Evolutionary conservation across 2,329 filamentous ascomycete genomes (phyloP).

Genomic region (Gaeumannomyces sp.): DNA sequence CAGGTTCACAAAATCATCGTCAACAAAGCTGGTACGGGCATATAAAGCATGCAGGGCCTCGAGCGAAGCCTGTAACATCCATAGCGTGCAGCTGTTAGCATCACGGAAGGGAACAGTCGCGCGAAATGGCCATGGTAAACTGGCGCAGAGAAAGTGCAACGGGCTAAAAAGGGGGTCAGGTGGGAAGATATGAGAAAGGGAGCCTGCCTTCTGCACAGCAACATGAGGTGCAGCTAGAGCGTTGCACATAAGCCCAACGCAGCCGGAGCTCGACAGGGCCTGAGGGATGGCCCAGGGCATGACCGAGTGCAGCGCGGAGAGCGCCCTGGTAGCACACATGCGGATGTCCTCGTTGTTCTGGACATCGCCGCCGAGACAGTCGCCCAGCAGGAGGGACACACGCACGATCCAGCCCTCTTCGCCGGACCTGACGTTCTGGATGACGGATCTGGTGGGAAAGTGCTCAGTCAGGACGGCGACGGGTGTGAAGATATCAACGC

Average conservation of each 20-base stretch:
- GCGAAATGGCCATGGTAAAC: background rate
- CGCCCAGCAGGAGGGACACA: conserved; percentile 65
- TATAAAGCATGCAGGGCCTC: conserved; percentile 83
- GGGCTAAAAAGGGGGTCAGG: too few species aligned
- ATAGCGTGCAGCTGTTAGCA: background rate
- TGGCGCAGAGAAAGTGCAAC: background rate
- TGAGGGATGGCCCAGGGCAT: conserved; percentile 85
- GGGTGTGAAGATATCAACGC: conserved; percentile 91
- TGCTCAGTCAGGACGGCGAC: conserved; percentile 65
- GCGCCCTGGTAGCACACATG: conserved; percentile 65
- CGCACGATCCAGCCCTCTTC: conserved; percentile 83
- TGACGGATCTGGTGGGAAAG: conserved; percentile 65
- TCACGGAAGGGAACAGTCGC: background rate
- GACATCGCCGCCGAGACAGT: conserved; percentile 62
- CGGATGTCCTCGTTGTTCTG: conserved; percentile 61
- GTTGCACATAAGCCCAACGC: conserved; percentile 64
- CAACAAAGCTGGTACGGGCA: conserved; percentile 64
- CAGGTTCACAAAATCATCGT: conserved; percentile 71
- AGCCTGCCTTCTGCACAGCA: conserved; percentile 65
- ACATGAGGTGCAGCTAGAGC: conserved; percentile 65
- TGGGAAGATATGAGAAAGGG: conserved; percentile 1
- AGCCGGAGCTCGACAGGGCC: conserved; percentile 65
- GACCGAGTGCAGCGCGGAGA: conserved; percentile 71
- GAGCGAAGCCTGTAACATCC: conserved; percentile 56
- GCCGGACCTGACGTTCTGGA: conserved; percentile 65